These are phyloP conservation scores for Tetratostichococcus sp. DNA, from an alignment of 139 green algal genomes.

Conservation along the genomic window DNA sequence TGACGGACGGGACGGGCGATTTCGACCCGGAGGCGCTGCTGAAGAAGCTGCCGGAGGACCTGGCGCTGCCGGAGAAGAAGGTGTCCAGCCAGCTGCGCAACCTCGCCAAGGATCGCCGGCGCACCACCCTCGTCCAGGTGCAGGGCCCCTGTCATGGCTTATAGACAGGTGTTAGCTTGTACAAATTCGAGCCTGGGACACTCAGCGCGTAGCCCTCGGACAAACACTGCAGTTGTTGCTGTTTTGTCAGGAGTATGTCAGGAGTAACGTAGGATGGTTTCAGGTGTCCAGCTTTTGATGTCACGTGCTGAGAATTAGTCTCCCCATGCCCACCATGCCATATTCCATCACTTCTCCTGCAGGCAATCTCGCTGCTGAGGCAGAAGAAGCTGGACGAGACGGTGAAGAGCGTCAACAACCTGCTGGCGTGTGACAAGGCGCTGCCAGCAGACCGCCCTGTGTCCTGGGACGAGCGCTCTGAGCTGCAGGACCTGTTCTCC, in stretches of 20 bases:
- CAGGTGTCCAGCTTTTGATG: too few species aligned
- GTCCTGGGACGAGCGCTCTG: slow-evolving; percentile 60
- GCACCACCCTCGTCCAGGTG: slow-evolving; percentile 77
- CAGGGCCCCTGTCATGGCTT: too few species aligned
- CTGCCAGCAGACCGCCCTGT: slow-evolving; percentile 49
- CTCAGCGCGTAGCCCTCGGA: too few species aligned
- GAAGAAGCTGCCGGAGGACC: slow-evolving; percentile 59
- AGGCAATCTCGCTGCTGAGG: slow-evolving; percentile 57
- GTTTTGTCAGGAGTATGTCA: too few species aligned
- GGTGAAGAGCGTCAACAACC: slow-evolving; percentile 53
- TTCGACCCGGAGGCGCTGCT: slow-evolving; percentile 69
- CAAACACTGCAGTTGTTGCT: too few species aligned
- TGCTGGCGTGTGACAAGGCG: slow-evolving; percentile 50
- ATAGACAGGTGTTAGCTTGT: too few species aligned
- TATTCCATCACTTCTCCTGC: too few species aligned
- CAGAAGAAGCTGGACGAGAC: slow-evolving; percentile 63
- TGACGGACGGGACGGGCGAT: slow-evolving; percentile 58
- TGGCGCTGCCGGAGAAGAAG: slow-evolving; percentile 51
- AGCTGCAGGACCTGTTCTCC: slow-evolving; percentile 81
- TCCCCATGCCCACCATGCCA: too few species aligned
- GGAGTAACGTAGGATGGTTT: too few species aligned
- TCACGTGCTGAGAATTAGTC: too few species aligned
- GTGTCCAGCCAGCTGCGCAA: slow-evolving; percentile 40
- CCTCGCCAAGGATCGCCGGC: slow-evolving; percentile 67
- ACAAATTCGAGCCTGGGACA: too few species aligned